Evolutionary conservation across 164 flowering plant species (phyloP).

Genomic region (Warburgia ugandensis): DNA sequence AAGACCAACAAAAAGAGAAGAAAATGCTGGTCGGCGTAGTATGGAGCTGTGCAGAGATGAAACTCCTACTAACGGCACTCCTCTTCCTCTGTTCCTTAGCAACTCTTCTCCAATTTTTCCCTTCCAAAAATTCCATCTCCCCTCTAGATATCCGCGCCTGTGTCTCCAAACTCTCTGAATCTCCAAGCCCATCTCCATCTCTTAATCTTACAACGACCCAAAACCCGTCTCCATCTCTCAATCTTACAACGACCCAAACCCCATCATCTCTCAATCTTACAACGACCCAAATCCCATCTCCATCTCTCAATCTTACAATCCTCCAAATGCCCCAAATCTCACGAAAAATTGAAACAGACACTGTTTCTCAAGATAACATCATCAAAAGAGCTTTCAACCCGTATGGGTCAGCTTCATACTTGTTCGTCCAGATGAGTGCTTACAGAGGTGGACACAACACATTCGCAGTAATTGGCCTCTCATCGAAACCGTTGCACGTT

Average conservation of each 20-base stretch:
- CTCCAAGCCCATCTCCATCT: constrained; percentile 13
- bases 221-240: constrained; percentile 13
- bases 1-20: constrained; percentile 23
- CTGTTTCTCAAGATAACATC: constrained; percentile 15
- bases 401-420: constrained; percentile 67
- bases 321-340: constrained; percentile 10
- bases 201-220: constrained; percentile 17
- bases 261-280: constrained; percentile 16
- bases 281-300: constrained; percentile 14
- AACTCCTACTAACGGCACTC: constrained; percentile 37
- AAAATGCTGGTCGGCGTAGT: constrained; percentile 45
- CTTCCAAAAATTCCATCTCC: constrained; percentile 40
- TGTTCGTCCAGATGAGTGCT: constrained; percentile 76
- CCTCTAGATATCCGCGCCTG: constrained; percentile 44
- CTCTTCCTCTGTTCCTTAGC: constrained; percentile 39
- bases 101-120: constrained; percentile 48
- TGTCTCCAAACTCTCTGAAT: constrained; percentile 19
- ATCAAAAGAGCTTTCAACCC: constrained; percentile 51
- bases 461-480: constrained; percentile 43
- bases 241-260: no score
- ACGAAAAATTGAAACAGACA: constrained; percentile 16
- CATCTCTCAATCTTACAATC: no score
- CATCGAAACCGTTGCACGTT: constrained; percentile 49
- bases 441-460: constrained; percentile 77
- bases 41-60: constrained; percentile 70